Base-by-base conservation (phyloP, 495 filamentous ascomycete species). In the Jackrogersella multiformis region DNA sequence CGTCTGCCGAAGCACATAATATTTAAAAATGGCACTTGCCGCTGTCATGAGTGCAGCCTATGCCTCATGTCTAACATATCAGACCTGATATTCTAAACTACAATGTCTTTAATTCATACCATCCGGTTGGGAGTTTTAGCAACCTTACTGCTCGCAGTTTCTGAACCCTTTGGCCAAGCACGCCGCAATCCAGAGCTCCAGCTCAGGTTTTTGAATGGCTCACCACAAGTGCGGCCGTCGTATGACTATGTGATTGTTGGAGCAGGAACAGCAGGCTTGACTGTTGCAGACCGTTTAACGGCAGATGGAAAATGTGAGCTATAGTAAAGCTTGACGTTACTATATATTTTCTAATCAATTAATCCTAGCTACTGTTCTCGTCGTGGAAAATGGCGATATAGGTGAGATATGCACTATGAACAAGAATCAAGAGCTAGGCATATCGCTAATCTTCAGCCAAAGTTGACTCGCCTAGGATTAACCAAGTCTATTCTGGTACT, bases 171-270 rank as follows among this genome's bases (percentile, higher is more conserved):
- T 52, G 45, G 56, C n/a, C 35, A 53, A 15, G 66, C 56, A 32
- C 49, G 9, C 34, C 61, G 21, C n/a, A 28, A 10, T 3, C 39
- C 61, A 8, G 44, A 61, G 32, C 51, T 61, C 4, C 61, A 61
- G 49, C 23, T 61, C 3, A 56, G 49, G 9, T 69, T 64, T 38
- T 44, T 57, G 15, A 69, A 69, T 24, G 55, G 66, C 20, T 65
- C 61, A 4, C 51, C 56, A 6, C 42, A 44, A 16, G 61, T 65
- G 6, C 35, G 35, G 9, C 16, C 51, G 2, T 65, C 61, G 8
- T 82, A 81, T 44, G 80, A 84, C 69, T 84, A 82, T 46, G 73
- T 85, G 35, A 72, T 86, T 9, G 71, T 85, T 13, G 84, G 84
- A 20, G 82, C 81, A 32, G 83, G 83, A 21, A 85, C 84, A 3